Conservation (phyloP, 2,329 filamentous ascomycete genomes). For the Cladosporium sphaerospermum region DNA sequence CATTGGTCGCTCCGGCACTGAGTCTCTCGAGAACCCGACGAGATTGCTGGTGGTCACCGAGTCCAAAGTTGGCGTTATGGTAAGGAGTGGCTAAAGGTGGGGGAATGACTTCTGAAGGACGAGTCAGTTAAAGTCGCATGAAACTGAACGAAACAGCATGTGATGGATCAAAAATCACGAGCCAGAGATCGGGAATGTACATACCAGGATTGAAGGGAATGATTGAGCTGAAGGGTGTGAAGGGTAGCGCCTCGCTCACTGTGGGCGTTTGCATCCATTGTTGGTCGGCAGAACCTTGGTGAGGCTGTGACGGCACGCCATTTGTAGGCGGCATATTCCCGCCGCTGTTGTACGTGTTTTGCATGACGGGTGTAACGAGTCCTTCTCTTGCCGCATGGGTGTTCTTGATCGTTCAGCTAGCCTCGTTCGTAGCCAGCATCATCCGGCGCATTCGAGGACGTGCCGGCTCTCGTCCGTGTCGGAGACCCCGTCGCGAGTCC, state of each 20-base stretch:
- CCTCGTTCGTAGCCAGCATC: slow-evolving; percentile 1
- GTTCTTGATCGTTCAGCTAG: slow-evolving; percentile 1
- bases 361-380: slow-evolving; percentile 8
- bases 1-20: slow-evolving; percentile 60
- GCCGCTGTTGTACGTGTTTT: slow-evolving; percentile 11
- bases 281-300: neutral
- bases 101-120: slow-evolving; percentile 38
- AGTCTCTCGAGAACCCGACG: slow-evolving; percentile 56
- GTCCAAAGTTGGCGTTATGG: slow-evolving; percentile 32
- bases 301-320: slow-evolving; percentile 12
- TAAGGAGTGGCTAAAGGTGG: slow-evolving; percentile 37
- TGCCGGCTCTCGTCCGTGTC: neutral
- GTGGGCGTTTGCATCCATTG: slow-evolving; percentile 33
- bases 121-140: slow-evolving; percentile 14
- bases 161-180: neutral
- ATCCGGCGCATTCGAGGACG: slow-evolving; percentile 9
- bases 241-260: slow-evolving; percentile 72
- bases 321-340: slow-evolving; percentile 14
- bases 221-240: slow-evolving; percentile 73
- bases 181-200: neutral
- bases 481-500: no score
- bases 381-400: neutral
- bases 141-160: neutral
- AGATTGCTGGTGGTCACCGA: slow-evolving; percentile 19
- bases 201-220: slow-evolving; percentile 70